Conservation (phyloP, 2,329 filamentous ascomycete species). For the Capronia americana region DNA sequence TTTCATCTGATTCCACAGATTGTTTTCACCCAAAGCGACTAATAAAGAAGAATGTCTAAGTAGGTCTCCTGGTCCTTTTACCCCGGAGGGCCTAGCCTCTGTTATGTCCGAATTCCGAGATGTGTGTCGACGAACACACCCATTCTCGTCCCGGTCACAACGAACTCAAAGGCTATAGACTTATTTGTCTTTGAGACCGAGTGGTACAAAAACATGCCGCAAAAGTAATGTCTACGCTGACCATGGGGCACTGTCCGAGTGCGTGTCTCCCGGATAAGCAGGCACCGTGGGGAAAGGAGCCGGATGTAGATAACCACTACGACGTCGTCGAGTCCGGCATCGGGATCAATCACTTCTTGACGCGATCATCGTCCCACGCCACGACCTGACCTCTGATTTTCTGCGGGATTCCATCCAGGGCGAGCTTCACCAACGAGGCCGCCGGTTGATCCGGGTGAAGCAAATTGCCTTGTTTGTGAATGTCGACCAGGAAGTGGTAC, state of each 20-base stretch:
- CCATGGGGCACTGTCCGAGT: too few species aligned
- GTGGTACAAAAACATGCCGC: too few species aligned
- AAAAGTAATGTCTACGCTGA: too few species aligned
- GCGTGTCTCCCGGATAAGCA: too few species aligned
- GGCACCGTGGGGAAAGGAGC: too few species aligned
- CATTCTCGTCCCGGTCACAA: too few species aligned
- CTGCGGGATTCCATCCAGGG: slow-evolving; percentile 2
- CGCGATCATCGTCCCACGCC: slow-evolving; percentile 5
- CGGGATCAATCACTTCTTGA: too few species aligned
- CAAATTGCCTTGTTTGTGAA: slow-evolving; percentile 1
- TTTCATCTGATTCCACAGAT: neutral
- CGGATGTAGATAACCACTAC: too few species aligned
- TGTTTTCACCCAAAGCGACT: neutral
- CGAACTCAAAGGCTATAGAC: too few species aligned
- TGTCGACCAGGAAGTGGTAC: neutral
- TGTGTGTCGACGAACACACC: neutral
- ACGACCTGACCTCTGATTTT: slow-evolving; percentile 10
- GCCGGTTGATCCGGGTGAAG: slow-evolving; percentile 14
- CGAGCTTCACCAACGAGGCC: slow-evolving; percentile 7
- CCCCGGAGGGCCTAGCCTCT: neutral
- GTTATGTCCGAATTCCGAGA: neutral
- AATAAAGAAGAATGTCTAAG: neutral
- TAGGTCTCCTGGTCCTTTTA: neutral
- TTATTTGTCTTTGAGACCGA: too few species aligned
- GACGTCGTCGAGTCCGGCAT: too few species aligned